These are phyloP conservation scores for Sugiyamaella xylanicola DNA, from an alignment of 1,139 yeast species.

Conservation along the genomic window DNA sequence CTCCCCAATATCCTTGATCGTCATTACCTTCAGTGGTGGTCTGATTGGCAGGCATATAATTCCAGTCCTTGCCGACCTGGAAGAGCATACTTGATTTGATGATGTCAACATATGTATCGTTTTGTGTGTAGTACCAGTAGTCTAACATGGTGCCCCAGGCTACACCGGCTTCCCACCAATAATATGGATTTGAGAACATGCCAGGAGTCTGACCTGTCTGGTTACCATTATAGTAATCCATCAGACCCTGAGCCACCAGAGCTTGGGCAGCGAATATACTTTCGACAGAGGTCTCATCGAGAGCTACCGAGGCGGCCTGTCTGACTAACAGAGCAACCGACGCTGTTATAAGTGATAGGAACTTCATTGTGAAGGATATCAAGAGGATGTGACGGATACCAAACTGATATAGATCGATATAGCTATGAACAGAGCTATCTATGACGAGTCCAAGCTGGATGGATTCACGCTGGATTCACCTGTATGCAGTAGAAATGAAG, in stretches of 20 bases:
- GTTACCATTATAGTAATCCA: conserved; percentile 71
- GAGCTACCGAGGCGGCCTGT: conserved; percentile 1
- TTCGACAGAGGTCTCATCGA: conserved; percentile 3
- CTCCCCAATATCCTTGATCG: conserved; percentile 92
- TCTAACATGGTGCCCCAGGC: conserved; percentile 79
- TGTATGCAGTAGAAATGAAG: too few species aligned
- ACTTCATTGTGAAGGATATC: not conserved
- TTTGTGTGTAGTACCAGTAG: conserved; percentile 62
- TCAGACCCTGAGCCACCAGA: conserved; percentile 60
- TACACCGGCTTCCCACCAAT: conserved; percentile 97
- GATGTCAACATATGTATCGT: conserved; percentile 58
- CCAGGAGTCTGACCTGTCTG: conserved; percentile 62
- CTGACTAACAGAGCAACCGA: not conserved
- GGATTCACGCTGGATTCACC: too few species aligned
- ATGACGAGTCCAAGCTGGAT: too few species aligned
- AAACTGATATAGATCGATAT: too few species aligned
- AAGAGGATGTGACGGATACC: too few species aligned
- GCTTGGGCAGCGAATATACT: conserved; percentile 51
- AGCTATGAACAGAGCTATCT: too few species aligned
- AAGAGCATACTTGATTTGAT: conserved; percentile 61
- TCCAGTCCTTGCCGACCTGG: conserved; percentile 67
- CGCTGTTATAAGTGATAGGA: not conserved
- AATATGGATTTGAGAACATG: conserved; percentile 72
- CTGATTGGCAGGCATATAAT: conserved; percentile 77
- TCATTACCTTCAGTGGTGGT: conserved; percentile 84